Evolutionary conservation across 2,329 filamentous ascomycete genomes (phyloP), one percentile per base, ranked within the genome.

Genomic region (Alternaria hordeiaustralica): DNA sequence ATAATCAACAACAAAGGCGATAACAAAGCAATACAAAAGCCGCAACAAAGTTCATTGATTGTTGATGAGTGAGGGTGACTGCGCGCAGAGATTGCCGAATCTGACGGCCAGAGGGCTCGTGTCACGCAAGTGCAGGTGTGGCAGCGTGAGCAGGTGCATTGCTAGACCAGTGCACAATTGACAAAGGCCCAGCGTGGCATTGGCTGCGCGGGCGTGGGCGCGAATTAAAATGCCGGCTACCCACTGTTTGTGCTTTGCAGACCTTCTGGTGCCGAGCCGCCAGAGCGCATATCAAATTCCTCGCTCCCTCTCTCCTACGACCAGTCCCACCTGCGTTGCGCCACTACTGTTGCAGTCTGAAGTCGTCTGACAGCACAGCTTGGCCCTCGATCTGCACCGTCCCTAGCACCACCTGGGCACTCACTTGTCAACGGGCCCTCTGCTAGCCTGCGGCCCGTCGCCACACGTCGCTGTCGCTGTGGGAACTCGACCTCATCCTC

Each of bases 401-500:
- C 45, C 58, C 63, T 47, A 53, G 50, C 57, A 41, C n/a, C 36
- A 46, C 30, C n/a, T n/a, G n/a, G n/a, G 62, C 44, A 55, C 58
- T 57, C 36, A 44, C 60, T 59, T 56, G 33, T 61, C 59, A 57
- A 55, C 62, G 57, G 63, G 58, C 66, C 64, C 68, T 61, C 70
- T 66, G 65, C 68, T 66, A 66, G 64, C 68, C 70, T 63, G 60
- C 57, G 61, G 65, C 65, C 69, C 69, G 64, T 77, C 67, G 78
- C 77, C 78, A 80, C 77, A 66, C 56, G 55, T 64, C 65, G 67
- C 73, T 63, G 67, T 74, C 69, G 36, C 36, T 41, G 36, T 41
- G 75, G 69, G 70, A 68, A 74, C 74, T 74, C 65, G 72, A 70
- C 72, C 71, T 72, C 74, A 71, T 67, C 65, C 58, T 67, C 73